Evolutionary conservation across 2,329 filamentous ascomycete genomes (phyloP), one percentile per base, ranked within the genome.

Genomic region (Colletotrichum lupini): DNA sequence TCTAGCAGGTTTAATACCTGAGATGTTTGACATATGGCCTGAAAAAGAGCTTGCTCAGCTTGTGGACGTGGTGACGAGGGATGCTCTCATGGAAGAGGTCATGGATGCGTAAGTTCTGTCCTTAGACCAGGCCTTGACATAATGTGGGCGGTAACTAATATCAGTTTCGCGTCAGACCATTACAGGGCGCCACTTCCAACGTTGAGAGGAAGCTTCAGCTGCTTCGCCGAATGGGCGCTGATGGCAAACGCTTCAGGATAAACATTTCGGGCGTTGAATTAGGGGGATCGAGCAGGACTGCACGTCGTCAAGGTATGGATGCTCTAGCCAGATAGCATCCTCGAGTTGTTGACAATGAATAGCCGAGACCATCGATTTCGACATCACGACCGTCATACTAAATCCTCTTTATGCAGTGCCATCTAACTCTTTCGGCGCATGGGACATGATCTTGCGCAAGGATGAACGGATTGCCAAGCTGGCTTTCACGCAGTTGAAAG

Each of bases 1-100:
- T 5, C 59, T 75, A 3, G 42, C 37, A 11, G 55, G 55, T 3
- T 46, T 80, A 19, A 76, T 62, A 5, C 69, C 76, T n/a, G 76
- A 80, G 3, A 74, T 77, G 73, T 77, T 81, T 46, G 73, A 74
- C 4, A 79, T 81, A 12, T 82, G 79, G 80, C 77, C 79, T 16
- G 80, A 81, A 49, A 78, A 74, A 24, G 76, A 79, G 5, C 68
- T 76, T 12, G 53, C 72, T 2, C 76, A 76, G 24, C 76, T 81
- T 6, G 77, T 82, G 5, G 79, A 81, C 32, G 78, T 81, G 5
- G 77, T 81, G 2, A 81, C 77, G 0, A 75, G 76, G 5, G 80
- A 81, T 5, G 80, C 80, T 28, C 77, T 82, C 68, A 82, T 82
- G 80, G 79, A 81, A 52, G 74, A 82, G 35, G 71, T 82, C 3